Base-by-base conservation (phyloP, 257 asterid genomes). In the Hygrophila difformis region DNA sequence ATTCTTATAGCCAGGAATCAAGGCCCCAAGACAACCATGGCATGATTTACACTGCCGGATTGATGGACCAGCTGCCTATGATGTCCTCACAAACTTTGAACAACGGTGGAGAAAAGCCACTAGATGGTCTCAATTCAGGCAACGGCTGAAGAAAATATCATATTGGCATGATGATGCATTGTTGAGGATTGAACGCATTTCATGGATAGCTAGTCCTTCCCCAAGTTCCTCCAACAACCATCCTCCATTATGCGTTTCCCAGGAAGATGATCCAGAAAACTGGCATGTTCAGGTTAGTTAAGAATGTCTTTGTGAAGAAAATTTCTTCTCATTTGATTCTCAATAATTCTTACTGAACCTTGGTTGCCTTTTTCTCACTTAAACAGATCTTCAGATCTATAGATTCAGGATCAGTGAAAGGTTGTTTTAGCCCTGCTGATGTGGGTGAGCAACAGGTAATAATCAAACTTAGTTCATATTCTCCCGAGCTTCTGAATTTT, bases 51-150 rank as follows among this genome's bases (percentile, higher is more conserved):
- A 89, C 59, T 89, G 98, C 87, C 82, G 68, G 68, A 73, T 89
- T 29, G 98, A 89, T 69, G 98, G 98, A 29, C 98, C 98, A 18
- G 94, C 98, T 28, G 96, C 94, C 21, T 82, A 85, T 63, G 98
- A 89, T 50, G 91, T 89, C 61, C 96, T 89, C 63, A 79, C 75
- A 9, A 89, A 89, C 87, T 89, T 89, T 65, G 98, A 85, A 67
- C 98, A 89, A 65, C 68, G 98, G 49, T 89, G 98, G 98, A 78
- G 53, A 70, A 89, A 71, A 75, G 93, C 95, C 34, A 75, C 87
- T 39, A 85, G 77, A 68, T 85, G 98, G 98, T 78, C 93, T 9
- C 87, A 82, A 64, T 56, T 85, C 55, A 93, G 96, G 48, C 61
- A 60, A 31, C 74, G 78, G 40, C 82, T 89, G 44, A 82, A 79